Base-by-base conservation (phyloP, 2,329 filamentous ascomycete species). In the Coniochaeta sp. region DNA sequence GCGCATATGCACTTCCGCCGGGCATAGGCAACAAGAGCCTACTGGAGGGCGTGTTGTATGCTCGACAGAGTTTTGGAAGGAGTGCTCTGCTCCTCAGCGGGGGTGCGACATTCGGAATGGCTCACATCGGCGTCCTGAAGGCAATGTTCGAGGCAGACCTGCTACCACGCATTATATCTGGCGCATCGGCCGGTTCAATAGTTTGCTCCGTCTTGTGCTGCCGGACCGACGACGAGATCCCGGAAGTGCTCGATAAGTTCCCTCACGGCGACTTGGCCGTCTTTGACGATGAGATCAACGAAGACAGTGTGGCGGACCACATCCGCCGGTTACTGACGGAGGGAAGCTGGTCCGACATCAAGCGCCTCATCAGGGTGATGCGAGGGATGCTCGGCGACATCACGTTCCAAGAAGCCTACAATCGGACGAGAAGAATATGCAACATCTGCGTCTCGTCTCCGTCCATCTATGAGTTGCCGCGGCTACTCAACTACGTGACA, bases 341-440 rank as follows among this genome's bases (percentile, higher is more conserved):
- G 66, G 91, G 91, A 0, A 88, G 87, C 54, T 88, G 93, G 77
- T 90, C 93, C 63, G 91, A 97, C 69, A 96, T 96, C 67, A 83
- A 84, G 26, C 87, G 96, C 71, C 77, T 97, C 56, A 88, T 85
- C 2, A 82, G 88, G 55, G 91, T 96, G 6, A 95, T 98, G 90
- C 84, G 85, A 59, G 80, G 81, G 34, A 78, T 95, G 68, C 81
- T 96, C 8, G 92, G 92, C 40, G 90, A 97, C 67, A 88, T 96
- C 67, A 98, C 93, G 0, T 98, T 98, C 66, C 90, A 93, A 69
- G 93, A 98, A 74, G 91, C 92, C 0, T 97, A 97, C 76, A 96
- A 96, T 70, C 88, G 92, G n/a, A 96, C 93, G 0, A 85, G 91
- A 30, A 85, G 92, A 61, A 93, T 97, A 62, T 84, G 96, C 69